A percentile compares a stretch with the other conserved stretches of the same genome.
phyloP scores from a whole-genome alignment of 2,329 filamentous ascomycete genomes.

The Xylariaceae sp. region DNA sequence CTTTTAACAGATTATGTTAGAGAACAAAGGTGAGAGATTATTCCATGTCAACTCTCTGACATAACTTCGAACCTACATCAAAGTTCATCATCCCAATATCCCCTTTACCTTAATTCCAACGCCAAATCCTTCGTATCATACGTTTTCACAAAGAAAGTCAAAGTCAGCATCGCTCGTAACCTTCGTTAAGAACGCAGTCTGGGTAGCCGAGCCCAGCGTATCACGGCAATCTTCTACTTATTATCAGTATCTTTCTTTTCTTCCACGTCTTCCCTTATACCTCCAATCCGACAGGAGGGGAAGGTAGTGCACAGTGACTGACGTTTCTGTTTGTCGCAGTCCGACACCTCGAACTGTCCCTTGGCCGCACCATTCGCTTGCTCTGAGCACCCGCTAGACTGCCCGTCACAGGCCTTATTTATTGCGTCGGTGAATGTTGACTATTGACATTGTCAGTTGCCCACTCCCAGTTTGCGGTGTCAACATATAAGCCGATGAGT shows the following conservation, averaged over 20 bases:
- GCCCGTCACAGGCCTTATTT: constrained; percentile 44
- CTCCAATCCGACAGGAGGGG: too few species aligned
- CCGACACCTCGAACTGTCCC: constrained; percentile 34
- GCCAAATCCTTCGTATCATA: too few species aligned
- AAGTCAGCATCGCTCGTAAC: constrained; percentile 9
- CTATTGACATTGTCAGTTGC: constrained; percentile 22
- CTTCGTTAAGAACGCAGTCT: constrained; percentile 14
- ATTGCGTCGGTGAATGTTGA: constrained; percentile 40
- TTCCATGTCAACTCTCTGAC: too few species aligned
- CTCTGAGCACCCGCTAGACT: constrained; percentile 39
- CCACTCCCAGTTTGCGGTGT: not conserved
- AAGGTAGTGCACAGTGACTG: constrained; percentile 20
- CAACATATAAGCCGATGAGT: too few species aligned
- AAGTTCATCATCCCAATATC: too few species aligned
- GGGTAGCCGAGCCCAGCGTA: constrained; percentile 8
- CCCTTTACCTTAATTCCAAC: too few species aligned
- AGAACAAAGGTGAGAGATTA: too few species aligned
- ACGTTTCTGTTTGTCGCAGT: constrained; percentile 46
- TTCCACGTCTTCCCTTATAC: not conserved
- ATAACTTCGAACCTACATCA: too few species aligned
- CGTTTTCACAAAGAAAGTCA: constrained; percentile 16
- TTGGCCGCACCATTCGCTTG: constrained; percentile 33
- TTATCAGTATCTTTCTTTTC: constrained; percentile 2
- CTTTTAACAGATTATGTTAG: too few species aligned
- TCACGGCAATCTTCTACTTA: constrained; percentile 9